Conservation (phyloP, 805 yeast species). For the Metschnikowia vanudenii region DNA sequence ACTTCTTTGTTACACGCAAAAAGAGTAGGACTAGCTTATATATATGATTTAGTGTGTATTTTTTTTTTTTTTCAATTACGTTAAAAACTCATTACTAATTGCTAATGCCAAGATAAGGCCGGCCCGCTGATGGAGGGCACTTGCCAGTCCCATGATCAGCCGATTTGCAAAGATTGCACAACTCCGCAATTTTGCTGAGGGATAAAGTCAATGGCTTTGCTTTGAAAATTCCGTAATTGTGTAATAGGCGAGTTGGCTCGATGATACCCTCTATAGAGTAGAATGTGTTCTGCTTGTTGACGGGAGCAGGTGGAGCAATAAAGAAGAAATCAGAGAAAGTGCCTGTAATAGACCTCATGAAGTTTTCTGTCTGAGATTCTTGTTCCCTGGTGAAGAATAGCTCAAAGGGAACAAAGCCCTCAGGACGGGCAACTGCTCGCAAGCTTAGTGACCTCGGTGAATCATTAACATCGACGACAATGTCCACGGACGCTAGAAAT, state of each 20-base stretch:
- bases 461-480: background rate
- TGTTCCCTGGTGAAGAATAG: slow-evolving; percentile 2
- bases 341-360: background rate
- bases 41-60: too few species aligned
- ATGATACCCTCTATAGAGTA: slow-evolving; percentile 7
- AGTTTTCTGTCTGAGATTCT: background rate
- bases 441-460: background rate
- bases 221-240: background rate
- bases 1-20: too few species aligned
- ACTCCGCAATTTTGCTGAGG: background rate
- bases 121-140: too few species aligned
- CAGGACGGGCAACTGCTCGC: background rate
- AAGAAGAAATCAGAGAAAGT: background rate
- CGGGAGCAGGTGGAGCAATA: slow-evolving; percentile 3
- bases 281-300: background rate
- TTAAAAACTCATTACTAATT: too few species aligned
- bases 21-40: too few species aligned
- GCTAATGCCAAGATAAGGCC: too few species aligned
- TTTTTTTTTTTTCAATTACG: too few species aligned
- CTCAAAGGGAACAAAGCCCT: slow-evolving; percentile 5
- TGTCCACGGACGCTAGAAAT: background rate
- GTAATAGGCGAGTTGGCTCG: background rate
- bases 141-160: too few species aligned
- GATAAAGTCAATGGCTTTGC: slow-evolving; percentile 3
- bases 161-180: background rate